These are phyloP conservation scores for Nectriaceae sp. DNA, from an alignment of 2,329 filamentous ascomycete species.

Conservation along the genomic window DNA sequence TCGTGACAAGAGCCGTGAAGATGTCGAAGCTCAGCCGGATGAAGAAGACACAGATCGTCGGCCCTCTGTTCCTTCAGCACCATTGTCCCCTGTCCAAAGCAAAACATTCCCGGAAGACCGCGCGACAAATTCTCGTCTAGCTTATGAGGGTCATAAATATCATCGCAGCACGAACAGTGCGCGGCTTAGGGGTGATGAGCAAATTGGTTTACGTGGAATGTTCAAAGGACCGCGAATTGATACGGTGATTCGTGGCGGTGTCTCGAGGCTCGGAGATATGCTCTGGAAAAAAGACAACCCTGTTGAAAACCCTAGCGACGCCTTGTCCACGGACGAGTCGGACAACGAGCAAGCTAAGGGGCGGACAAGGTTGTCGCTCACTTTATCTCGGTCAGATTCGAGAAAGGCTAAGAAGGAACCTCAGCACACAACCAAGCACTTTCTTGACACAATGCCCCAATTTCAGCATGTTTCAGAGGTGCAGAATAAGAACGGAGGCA, in stretches of 20 bases:
- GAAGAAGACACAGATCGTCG: constrained; percentile 34
- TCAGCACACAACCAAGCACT: constrained; percentile 43
- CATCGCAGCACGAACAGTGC: constrained; percentile 52
- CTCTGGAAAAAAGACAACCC: constrained; percentile 55
- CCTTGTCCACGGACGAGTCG: constrained; percentile 50
- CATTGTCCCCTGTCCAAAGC: constrained; percentile 24
- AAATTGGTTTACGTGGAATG: constrained; percentile 57
- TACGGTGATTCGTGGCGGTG: constrained; percentile 64
- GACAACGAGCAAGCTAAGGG: constrained; percentile 46
- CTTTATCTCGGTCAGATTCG: constrained; percentile 37
- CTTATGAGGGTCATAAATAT: constrained; percentile 50
- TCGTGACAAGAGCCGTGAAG: constrained; percentile 53
- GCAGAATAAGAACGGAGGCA: constrained; percentile 14
- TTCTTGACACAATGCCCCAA: constrained; percentile 54
- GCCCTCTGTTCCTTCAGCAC: constrained; percentile 29
- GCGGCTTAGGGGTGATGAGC: constrained; percentile 40
- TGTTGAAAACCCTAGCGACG: constrained; percentile 37
- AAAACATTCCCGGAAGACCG: constrained; percentile 37
- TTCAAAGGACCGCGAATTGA: constrained; percentile 79
- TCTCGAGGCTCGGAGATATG: constrained; percentile 58
- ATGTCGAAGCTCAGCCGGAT: constrained; percentile 32
- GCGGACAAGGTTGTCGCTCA: constrained; percentile 37
- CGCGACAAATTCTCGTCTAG: constrained; percentile 33
- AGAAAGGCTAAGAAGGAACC: constrained; percentile 32
- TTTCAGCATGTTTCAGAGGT: constrained; percentile 43